Evolutionary conservation across 2,329 filamentous ascomycete species (phyloP), one percentile per base, ranked within the genome.

Genomic region (Colletotrichum paranaense): DNA sequence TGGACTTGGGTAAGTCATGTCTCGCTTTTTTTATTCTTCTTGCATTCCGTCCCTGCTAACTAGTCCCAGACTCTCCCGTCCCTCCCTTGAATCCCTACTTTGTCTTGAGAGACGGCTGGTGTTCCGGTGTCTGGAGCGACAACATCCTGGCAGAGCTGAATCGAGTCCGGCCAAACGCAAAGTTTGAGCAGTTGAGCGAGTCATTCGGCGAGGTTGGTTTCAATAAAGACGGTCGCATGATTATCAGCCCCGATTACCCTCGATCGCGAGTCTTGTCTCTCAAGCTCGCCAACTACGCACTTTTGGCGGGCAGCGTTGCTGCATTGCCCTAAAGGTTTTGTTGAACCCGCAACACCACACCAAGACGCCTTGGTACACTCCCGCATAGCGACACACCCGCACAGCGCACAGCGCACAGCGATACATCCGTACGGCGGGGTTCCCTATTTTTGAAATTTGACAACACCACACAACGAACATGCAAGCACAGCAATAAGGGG

Each of bases 51-150:
- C 49, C 26, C 14, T 62, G 52, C 77, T 80, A 74, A 80, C 78
- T 76, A 42, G 79, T 24, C 8, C 11, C 35, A 92, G 93, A 95
- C 78, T 93, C 92, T 2, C 89, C 91, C 3, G 87, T 92, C 16
- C 92, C 92, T 4, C 89, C 91, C 1, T 83, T 94, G 5, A 94
- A 95, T 77, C 93, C 93, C 0, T 94, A 92, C 78, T 95, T 94
- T 79, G 84, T 92, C 68, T 82, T 94, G 55, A 84, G 87, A 42
- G 85, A 90, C 59, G 88, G 88, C 49, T 82, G 85, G 77, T 93
- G 91, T 77, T 91, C 89, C 1, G 93, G 93, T 5, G 88, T 95
- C 2, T 95, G 93, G 93, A 94, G 91, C 78, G 89, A 92, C 9
- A 80, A 84, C 8, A 94, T 95, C 58, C 83, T 94, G 11, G 83